phyloP scores from a whole-genome alignment of 768 basidiomycete genomes.

The Amanita molliuscula region DNA sequence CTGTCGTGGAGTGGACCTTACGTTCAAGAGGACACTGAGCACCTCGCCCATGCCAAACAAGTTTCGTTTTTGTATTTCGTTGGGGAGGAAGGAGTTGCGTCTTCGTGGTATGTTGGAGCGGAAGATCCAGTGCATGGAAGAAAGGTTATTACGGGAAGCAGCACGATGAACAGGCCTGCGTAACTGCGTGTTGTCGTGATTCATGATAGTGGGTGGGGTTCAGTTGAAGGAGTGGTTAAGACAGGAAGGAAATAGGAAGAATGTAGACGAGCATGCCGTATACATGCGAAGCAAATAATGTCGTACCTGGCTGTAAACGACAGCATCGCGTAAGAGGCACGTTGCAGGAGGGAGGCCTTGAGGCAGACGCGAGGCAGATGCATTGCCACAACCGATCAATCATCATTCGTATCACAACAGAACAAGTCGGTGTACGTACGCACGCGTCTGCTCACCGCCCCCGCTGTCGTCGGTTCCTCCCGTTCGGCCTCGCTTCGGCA shows the following conservation, averaged over 20 bases:
- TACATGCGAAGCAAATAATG: not conserved
- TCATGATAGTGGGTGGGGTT: slow-evolving; percentile 10
- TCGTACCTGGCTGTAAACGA: not conserved
- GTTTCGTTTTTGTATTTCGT: slow-evolving; percentile 55
- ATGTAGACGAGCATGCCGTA: not conserved
- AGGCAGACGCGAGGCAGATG: not conserved
- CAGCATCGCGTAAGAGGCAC: not conserved
- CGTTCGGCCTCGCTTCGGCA: not conserved
- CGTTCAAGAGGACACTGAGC: slow-evolving; percentile 64
- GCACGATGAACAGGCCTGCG: slow-evolving; percentile 16
- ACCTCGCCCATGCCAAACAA: slow-evolving; percentile 79
- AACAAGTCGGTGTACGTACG: no score
- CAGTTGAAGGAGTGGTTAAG: not conserved
- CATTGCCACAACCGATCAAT: not conserved
- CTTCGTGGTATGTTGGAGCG: slow-evolving; percentile 63
- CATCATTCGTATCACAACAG: not conserved
- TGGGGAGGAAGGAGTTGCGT: slow-evolving; percentile 47
- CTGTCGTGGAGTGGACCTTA: slow-evolving; percentile 23
- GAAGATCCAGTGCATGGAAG: slow-evolving; percentile 64
- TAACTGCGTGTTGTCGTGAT: slow-evolving; percentile 15
- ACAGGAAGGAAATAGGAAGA: not conserved
- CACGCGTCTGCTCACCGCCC: not conserved
- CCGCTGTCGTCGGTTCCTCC: not conserved
- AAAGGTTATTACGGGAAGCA: slow-evolving; percentile 14
- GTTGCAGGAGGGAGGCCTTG: not conserved